These are phyloP conservation scores for Diaporthe eres DNA, from an alignment of 2,329 filamentous ascomycete genomes.

Conservation along the genomic window DNA sequence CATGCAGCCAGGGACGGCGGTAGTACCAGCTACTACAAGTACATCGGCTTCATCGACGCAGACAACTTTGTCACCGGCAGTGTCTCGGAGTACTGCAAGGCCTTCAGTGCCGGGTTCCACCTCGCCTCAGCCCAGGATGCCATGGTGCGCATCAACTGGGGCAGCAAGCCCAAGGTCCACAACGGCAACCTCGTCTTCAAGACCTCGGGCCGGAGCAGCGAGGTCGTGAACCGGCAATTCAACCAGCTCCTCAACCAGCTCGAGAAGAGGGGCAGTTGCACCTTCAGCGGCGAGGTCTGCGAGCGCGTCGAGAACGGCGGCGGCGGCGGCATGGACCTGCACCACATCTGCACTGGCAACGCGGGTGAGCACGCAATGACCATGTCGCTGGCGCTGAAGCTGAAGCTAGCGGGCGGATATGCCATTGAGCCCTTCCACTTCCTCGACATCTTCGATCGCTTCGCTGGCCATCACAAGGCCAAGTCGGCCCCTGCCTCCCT, in stretches of 20 bases:
- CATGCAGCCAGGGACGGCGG: background rate
- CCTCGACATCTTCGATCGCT: constrained; percentile 48
- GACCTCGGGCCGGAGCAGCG: constrained; percentile 49
- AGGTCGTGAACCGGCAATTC: constrained; percentile 51
- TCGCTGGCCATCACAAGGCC: constrained; percentile 33
- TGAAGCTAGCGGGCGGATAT: constrained; percentile 50
- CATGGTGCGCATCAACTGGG: constrained; percentile 53
- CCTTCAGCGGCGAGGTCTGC: constrained; percentile 12
- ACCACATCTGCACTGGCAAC: constrained; percentile 51
- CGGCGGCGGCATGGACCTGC: constrained; percentile 13
- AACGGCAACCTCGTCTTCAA: constrained; percentile 47
- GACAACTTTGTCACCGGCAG: constrained; percentile 51
- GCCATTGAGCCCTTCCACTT: constrained; percentile 53
- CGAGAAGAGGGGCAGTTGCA: constrained; percentile 32
- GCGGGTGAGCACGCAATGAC: constrained; percentile 54
- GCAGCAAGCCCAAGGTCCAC: constrained; percentile 50
- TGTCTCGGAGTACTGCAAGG: constrained; percentile 51
- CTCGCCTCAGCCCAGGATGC: constrained; percentile 44
- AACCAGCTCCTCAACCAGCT: constrained; percentile 45
- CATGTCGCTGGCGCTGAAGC: constrained; percentile 53
- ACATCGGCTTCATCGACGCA: constrained; percentile 53
- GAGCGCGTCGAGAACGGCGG: constrained; percentile 9
- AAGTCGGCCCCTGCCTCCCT: background rate
- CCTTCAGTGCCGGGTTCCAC: constrained; percentile 51
- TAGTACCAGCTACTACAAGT: constrained; percentile 42